phyloP scores from a whole-genome alignment of 2,329 filamentous ascomycete species.

The Paramyrothecium roridum region DNA sequence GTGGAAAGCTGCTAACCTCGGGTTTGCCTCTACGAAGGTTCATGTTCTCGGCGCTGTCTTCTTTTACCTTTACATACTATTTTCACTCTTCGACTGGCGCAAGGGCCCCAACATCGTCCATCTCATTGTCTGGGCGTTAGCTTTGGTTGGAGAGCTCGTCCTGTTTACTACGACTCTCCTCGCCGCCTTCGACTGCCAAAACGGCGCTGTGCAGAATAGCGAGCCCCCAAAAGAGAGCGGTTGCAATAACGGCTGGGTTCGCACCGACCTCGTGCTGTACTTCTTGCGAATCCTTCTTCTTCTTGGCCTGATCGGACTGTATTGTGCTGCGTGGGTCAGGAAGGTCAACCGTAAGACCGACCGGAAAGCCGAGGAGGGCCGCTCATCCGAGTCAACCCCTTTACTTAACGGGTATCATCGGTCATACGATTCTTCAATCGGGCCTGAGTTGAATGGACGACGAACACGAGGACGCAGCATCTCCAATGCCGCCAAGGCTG shows the following conservation, averaged over 20 bases:
- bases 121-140: slow-evolving; percentile 73
- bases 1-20: slow-evolving; percentile 1
- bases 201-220: slow-evolving; percentile 31
- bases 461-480: slow-evolving; percentile 31
- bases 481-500: slow-evolving; percentile 33
- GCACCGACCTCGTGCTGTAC: slow-evolving; percentile 63
- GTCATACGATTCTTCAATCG: slow-evolving; percentile 31
- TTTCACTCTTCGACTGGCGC: slow-evolving; percentile 81
- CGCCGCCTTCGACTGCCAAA: slow-evolving; percentile 66
- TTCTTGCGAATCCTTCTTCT: slow-evolving; percentile 67
- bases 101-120: slow-evolving; percentile 79
- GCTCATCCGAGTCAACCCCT: slow-evolving; percentile 57
- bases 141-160: slow-evolving; percentile 67
- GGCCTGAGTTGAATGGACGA: slow-evolving; percentile 21
- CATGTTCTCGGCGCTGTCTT: slow-evolving; percentile 84
- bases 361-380: slow-evolving; percentile 34
- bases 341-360: slow-evolving; percentile 35
- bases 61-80: slow-evolving; percentile 79
- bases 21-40: slow-evolving; percentile 53
- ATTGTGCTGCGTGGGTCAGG: slow-evolving; percentile 37
- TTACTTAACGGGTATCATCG: slow-evolving; percentile 48
- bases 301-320: slow-evolving; percentile 51
- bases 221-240: slow-evolving; percentile 20
- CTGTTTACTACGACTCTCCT: slow-evolving; percentile 68
- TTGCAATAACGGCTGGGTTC: slow-evolving; percentile 36